phyloP scores from a whole-genome alignment of 257 asterid species.

The Agastache rugosa region DNA sequence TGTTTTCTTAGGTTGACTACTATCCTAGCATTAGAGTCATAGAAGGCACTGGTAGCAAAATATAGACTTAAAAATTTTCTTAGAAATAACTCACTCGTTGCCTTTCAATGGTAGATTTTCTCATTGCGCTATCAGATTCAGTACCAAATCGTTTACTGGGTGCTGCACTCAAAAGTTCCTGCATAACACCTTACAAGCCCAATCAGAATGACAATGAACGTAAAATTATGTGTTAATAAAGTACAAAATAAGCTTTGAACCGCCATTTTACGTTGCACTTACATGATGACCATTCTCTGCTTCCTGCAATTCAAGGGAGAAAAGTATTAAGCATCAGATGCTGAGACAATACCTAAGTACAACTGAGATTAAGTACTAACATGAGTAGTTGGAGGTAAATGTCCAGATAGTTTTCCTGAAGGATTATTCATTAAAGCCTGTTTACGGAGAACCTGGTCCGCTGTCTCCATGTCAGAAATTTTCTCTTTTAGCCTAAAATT shows the following conservation, averaged over 20 bases:
- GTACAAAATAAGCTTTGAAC: slow-evolving; percentile 23
- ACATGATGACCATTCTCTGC: slow-evolving; percentile 74
- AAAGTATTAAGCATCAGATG: slow-evolving; percentile 29
- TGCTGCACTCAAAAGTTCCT: slow-evolving; percentile 59
- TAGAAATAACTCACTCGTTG: slow-evolving; percentile 65
- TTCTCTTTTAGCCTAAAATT: slow-evolving; percentile 74
- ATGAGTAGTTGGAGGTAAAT: slow-evolving; percentile 45
- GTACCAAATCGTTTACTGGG: slow-evolving; percentile 58
- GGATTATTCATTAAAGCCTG: slow-evolving; percentile 60
- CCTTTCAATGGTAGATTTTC: slow-evolving; percentile 70
- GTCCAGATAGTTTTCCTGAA: slow-evolving; percentile 64
- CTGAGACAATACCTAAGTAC: background rate
- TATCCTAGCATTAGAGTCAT: slow-evolving; percentile 7
- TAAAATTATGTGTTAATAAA: slow-evolving; percentile 9
- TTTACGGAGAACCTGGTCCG: slow-evolving; percentile 60
- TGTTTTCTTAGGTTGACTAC: background rate
- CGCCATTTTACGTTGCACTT: slow-evolving; percentile 43
- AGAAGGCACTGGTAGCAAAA: slow-evolving; percentile 20
- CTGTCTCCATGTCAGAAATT: slow-evolving; percentile 69
- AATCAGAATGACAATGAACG: slow-evolving; percentile 25
- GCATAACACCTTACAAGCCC: slow-evolving; percentile 35
- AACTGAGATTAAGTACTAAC: slow-evolving; percentile 41
- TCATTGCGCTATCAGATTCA: slow-evolving; percentile 52
- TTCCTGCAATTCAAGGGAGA: slow-evolving; percentile 52
- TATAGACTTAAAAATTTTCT: slow-evolving; percentile 1